Percentiles rank a stretch among this genome's conserved stretches.
Evolutionary conservation across 257 asterid species (phyloP).

Genomic region (Gentiana straminea): DNA sequence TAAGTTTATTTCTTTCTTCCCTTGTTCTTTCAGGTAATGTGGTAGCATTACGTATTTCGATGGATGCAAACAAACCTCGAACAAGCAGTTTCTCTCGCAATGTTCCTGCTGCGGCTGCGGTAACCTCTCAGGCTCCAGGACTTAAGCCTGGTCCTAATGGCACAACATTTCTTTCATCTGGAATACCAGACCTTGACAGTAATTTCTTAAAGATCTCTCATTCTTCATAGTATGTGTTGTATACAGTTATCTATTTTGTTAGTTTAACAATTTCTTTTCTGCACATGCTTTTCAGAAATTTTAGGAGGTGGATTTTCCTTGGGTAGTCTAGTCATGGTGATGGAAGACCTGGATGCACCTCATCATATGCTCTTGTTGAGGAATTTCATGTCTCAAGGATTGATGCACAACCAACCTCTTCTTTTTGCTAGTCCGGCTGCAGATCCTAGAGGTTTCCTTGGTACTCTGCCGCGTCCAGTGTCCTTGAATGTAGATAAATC

Average conservation of each 20-base stretch:
- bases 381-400: conserved; percentile 96
- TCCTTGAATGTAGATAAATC: conserved; percentile 65
- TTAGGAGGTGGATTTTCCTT: conserved; percentile 84
- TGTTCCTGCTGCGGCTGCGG: conserved; percentile 33
- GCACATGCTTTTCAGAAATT: conserved; percentile 40
- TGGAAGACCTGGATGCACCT: conserved; percentile 96
- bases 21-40: conserved; percentile 11
- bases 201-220: conserved; percentile 16
- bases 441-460: conserved; percentile 90
- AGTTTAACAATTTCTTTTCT: background rate
- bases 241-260: background rate
- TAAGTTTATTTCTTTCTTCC: background rate
- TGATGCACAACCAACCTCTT: conserved; percentile 77
- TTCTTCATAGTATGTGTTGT: background rate
- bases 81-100: conserved; percentile 74
- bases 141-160: conserved; percentile 89
- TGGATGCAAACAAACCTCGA: conserved; percentile 73
- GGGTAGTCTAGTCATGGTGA: conserved; percentile 86
- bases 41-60: conserved; percentile 7
- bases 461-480: conserved; percentile 70
- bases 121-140: conserved; percentile 58
- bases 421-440: conserved; percentile 81
- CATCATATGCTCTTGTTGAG: conserved; percentile 96
- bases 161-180: conserved; percentile 72
- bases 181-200: conserved; percentile 91